Base-by-base conservation (phyloP, 345 rosid species). In the Excoecaria agallocha region DNA sequence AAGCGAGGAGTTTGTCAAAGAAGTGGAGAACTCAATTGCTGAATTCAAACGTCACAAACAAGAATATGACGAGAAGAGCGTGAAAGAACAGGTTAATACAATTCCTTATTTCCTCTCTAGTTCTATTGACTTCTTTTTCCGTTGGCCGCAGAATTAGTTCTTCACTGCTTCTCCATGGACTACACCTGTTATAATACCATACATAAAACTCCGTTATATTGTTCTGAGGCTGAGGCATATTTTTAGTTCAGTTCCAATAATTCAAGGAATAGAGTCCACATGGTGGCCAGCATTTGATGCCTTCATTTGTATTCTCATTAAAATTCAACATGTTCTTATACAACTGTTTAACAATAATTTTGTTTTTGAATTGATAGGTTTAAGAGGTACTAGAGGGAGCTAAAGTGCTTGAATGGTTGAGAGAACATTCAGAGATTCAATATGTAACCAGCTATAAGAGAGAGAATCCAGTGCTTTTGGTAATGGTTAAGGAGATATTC, bases 361-460 rank as follows among this genome's bases (percentile, higher is more conserved):
- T 64, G 51, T 62, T 51, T 12, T 51, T 48, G 69, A 71, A 25
- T 20, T 77, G 55, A 56, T 78, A 92, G 97, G 98, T 94, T 69
- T 92, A 88, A 89, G 98, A 94, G 66, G 77, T 92, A 65, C 82
- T 94, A 37, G 97, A 94, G 80, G 98, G 97, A 75, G 97, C 97
- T 46, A 92, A 89, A 82, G 97, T 94, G 85, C 93, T 94, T 58
- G 97, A 92, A 75, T 94, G 98, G 97, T 79, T 94, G 79, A 89
- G 84, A 87, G 91, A 87, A 81, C 88, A 74, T 65, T 90, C 93
- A 1, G 90, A 92, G 45, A 85, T 94, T 77, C 86, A 81, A 72
- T 90, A 92, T 73, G 54, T 86, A 41, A 90, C 88, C 74, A 84
- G 82, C 76, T 93, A 80, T 90, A 62, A 55, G 46, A 51, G 35